phyloP scores from a whole-genome alignment of 1,284 basidiomycete species.

The Tremellales sp. region DNA sequence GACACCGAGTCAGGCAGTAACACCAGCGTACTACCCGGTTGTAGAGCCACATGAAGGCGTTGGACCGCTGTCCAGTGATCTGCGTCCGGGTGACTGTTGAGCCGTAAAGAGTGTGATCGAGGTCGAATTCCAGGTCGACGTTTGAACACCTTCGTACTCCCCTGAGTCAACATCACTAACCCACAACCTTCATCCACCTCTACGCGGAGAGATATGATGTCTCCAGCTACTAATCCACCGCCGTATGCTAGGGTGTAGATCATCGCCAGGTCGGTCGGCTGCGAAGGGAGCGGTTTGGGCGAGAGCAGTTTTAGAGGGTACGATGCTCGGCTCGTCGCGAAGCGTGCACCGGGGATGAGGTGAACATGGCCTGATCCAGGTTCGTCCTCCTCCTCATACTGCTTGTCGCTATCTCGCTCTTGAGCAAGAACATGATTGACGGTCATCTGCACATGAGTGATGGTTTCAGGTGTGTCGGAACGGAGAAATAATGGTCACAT shows the following conservation, averaged over 20 bases:
- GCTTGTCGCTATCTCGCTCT: too few species aligned
- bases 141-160: constrained; percentile 93
- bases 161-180: constrained; percentile 54
- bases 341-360: constrained; percentile 51
- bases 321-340: constrained; percentile 70
- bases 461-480: too few species aligned
- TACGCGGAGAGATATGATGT: constrained; percentile 64
- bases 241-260: constrained; percentile 86
- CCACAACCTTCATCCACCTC: constrained; percentile 54
- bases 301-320: constrained; percentile 91
- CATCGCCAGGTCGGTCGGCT: constrained; percentile 55
- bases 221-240: constrained; percentile 87
- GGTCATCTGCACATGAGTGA: too few species aligned
- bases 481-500: too few species aligned
- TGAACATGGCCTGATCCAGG: constrained; percentile 37
- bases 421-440: too few species aligned
- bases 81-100: neutral
- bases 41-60: constrained; percentile 57
- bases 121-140: constrained; percentile 55
- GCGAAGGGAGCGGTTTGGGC: constrained; percentile 52
- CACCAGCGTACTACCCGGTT: constrained; percentile 58
- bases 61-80: constrained; percentile 26
- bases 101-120: constrained; percentile 13
- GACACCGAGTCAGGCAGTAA: constrained; percentile 88
- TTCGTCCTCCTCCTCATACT: too few species aligned